phyloP scores from a whole-genome alignment of 1,284 basidiomycete genomes.

The Schizophyllum amplum region DNA sequence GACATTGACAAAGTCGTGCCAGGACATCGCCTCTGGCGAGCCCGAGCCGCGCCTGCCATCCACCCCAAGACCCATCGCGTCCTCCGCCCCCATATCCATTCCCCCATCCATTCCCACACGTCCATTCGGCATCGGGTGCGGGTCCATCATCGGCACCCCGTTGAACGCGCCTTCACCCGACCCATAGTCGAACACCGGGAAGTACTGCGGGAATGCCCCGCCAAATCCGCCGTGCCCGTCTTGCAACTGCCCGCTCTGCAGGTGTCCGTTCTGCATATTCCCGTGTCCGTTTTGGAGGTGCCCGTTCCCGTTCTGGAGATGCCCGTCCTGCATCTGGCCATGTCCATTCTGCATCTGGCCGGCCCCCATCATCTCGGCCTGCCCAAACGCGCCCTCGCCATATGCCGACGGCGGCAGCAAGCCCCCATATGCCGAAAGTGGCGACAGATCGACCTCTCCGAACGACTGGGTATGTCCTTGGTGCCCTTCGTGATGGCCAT shows the following conservation, averaged over 20 bases:
- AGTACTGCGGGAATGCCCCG: conserved; percentile 52
- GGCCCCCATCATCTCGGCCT: no score
- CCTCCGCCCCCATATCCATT: not conserved
- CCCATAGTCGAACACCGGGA: conserved; percentile 70
- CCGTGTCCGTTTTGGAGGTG: no score
- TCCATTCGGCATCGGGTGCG: conserved; percentile 27
- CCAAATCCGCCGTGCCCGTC: conserved; percentile 3
- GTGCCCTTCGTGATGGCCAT: conserved; percentile 3
- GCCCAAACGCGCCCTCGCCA: not conserved
- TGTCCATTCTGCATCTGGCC: not conserved
- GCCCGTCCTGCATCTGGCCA: no score
- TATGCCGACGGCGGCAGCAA: not conserved
- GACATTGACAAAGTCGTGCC: conserved; percentile 52
- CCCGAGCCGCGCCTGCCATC: conserved; percentile 24
- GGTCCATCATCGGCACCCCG: conserved; percentile 26
- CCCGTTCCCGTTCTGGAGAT: no score
- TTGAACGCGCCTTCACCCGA: conserved; percentile 23
- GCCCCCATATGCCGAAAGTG: conserved; percentile 35
- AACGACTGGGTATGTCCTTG: conserved; percentile 26
- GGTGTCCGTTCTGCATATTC: no score
- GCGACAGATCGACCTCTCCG: conserved; percentile 27
- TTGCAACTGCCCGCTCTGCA: not conserved
- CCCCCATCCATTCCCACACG: not conserved
- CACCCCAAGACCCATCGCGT: conserved; percentile 12
- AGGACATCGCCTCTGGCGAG: conserved; percentile 49